Evolutionary conservation across 495 filamentous ascomycete genomes (phyloP).

Genomic region (Penicillium longicatenatum): DNA sequence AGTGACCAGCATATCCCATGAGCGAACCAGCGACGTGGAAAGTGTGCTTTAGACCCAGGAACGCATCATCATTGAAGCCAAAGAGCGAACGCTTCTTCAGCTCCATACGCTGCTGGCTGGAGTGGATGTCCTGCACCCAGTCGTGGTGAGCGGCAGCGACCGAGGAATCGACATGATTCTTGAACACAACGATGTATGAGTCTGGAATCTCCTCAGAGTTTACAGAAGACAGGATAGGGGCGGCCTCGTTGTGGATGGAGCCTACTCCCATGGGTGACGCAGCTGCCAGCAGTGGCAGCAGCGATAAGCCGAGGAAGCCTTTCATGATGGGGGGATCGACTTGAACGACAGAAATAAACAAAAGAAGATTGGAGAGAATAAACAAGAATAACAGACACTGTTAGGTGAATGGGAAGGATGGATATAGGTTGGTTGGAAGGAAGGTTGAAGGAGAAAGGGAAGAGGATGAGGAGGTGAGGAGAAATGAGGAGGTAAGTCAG

Average conservation of each 20-base stretch:
- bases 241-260: slow-evolving; percentile 82
- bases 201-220: slow-evolving; percentile 79
- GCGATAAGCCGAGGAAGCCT: slow-evolving; percentile 63
- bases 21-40: slow-evolving; percentile 84
- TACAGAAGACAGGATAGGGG: slow-evolving; percentile 82
- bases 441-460: slow-evolving; percentile 17
- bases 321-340: slow-evolving; percentile 66
- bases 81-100: slow-evolving; percentile 87
- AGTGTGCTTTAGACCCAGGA: slow-evolving; percentile 89
- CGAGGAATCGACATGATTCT: slow-evolving; percentile 78
- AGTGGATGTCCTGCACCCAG: slow-evolving; percentile 84
- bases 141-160: slow-evolving; percentile 75
- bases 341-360: slow-evolving; percentile 27
- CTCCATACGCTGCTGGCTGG: slow-evolving; percentile 66
- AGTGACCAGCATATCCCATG: slow-evolving; percentile 93
- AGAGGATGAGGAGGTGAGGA: slow-evolving; percentile 32
- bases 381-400: slow-evolving; percentile 25
- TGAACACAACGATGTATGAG: slow-evolving; percentile 98
- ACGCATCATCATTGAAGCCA: slow-evolving; percentile 59
- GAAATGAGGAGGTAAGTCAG: slow-evolving; percentile 52
- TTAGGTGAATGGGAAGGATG: slow-evolving; percentile 22
- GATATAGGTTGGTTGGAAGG: slow-evolving; percentile 24
- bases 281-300: slow-evolving; percentile 66
- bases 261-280: slow-evolving; percentile 73
- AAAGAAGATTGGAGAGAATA: slow-evolving; percentile 19